phyloP scores from a whole-genome alignment of 345 rosid species.

The Lepidium sativum region DNA sequence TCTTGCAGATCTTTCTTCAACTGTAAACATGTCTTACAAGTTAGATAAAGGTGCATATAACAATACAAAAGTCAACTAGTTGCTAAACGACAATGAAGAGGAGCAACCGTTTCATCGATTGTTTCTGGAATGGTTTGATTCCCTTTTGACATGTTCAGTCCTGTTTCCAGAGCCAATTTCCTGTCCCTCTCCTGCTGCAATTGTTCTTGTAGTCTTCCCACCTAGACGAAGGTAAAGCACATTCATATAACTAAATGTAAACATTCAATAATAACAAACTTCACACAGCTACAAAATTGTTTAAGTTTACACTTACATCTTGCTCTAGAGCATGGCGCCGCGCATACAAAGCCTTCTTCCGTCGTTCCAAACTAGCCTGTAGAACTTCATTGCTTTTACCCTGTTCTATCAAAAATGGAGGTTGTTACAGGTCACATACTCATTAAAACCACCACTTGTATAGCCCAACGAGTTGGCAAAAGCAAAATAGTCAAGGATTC shows the following conservation, averaged over 20 bases:
- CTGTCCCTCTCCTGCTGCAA: conserved; percentile 67
- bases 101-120: conserved; percentile 56
- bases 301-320: conserved; percentile 45
- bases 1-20: conserved; percentile 56
- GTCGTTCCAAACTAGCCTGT: conserved; percentile 49
- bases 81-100: neutral
- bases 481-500: neutral
- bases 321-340: conserved; percentile 65
- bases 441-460: neutral
- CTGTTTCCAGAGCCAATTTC: conserved; percentile 58
- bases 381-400: conserved; percentile 53
- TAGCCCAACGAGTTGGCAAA: neutral
- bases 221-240: conserved; percentile 36
- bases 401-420: conserved; percentile 28
- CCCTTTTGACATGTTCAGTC: conserved; percentile 38
- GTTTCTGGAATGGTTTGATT: conserved; percentile 27
- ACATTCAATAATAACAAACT: neutral
- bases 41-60: conserved; percentile 16
- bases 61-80: neutral
- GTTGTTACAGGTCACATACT: conserved; percentile 2
- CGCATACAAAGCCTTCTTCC: conserved; percentile 55
- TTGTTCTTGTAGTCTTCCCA: conserved; percentile 67
- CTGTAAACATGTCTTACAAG: conserved; percentile 31
- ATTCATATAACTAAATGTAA: neutral
- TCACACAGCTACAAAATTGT: neutral